Conservation (phyloP, 139 green algal species). For the Spirogloea muscicola region DNA sequence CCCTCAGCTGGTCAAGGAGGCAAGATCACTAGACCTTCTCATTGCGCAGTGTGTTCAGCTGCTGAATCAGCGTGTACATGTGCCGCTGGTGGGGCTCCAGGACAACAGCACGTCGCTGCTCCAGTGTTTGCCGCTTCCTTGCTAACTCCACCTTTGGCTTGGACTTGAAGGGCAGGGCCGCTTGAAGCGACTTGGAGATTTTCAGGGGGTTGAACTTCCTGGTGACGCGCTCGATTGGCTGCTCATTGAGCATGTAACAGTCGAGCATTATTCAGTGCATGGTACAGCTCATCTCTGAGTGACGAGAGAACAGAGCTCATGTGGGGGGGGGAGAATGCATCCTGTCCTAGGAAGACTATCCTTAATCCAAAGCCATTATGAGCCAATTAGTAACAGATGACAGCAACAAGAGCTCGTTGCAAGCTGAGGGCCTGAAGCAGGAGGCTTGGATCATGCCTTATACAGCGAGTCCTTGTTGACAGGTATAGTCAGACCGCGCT, state of each 20-base stretch:
- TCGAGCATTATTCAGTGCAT: too few species aligned
- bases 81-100: slow-evolving; percentile 67
- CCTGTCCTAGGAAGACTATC: too few species aligned
- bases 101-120: slow-evolving; percentile 74
- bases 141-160: slow-evolving; percentile 82
- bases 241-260: neutral
- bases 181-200: slow-evolving; percentile 76
- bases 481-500: slow-evolving; percentile 70
- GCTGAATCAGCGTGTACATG: slow-evolving; percentile 70
- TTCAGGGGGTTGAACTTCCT: slow-evolving; percentile 89
- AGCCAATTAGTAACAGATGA: too few species aligned
- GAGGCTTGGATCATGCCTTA: too few species aligned
- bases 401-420: too few species aligned
- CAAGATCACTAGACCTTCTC: slow-evolving; percentile 55
- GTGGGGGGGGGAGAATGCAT: too few species aligned
- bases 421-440: too few species aligned
- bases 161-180: slow-evolving; percentile 85
- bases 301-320: too few species aligned
- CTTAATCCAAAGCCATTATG: too few species aligned
- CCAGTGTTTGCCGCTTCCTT: slow-evolving; percentile 71
- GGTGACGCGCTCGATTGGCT: slow-evolving; percentile 69
- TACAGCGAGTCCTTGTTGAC: slow-evolving; percentile 86
- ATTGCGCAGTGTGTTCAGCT: slow-evolving; percentile 94
- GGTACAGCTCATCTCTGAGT: too few species aligned
- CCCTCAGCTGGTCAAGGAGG: too few species aligned